Evolutionary conservation across 768 basidiomycete genomes (phyloP), one percentile per base, ranked within the genome.

Genomic region (Tulasnella sp.): DNA sequence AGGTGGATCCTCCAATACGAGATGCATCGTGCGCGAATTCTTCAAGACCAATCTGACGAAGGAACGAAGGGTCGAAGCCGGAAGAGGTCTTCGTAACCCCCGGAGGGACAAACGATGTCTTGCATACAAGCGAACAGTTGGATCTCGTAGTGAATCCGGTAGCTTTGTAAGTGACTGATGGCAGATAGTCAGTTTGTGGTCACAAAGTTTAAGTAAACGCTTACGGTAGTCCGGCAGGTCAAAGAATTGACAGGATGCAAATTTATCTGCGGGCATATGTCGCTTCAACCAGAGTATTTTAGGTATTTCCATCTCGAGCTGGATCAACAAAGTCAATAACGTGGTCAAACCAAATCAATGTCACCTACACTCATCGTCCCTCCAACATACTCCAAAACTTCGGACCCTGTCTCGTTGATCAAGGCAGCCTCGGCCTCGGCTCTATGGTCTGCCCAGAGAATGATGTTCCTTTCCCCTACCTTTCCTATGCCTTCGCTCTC

Each of bases 281-380:
- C 78, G 81, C 65, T 92, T 96, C 37, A 98, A 74, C 95, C 95
- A 98, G 25, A 98, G 78, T 27, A 92, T 83, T 65, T 98, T 98
- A 0, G 93, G 93, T 37, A 96, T 78, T 66, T 96, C 93, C 95
- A 98, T 98, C 66, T 98, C 92, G 37, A 96, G 75, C 87, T 95
- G 56, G 10, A 45, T 27, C 2, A 39, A 53, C 39, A 8, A 42
- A n/a, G 16, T 37, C 9, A 44, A 46, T 37, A 27, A 10, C 20
- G 32, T 37, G 20, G 42, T 47, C 37, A 24, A 9, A 32, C 15
- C 35, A 28, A 5, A 42, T 32, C 4, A 31, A 44, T 16, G 51
- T 66, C 70, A 60, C 68, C 42, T 68, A 86, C 91, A 62, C 89
- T 91, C 83, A 99, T 96, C 32, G 78, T 85, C 39, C 91, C 91